Base-by-base conservation (phyloP, 2,329 filamentous ascomycete species). In the Botrytis deweyae region DNA sequence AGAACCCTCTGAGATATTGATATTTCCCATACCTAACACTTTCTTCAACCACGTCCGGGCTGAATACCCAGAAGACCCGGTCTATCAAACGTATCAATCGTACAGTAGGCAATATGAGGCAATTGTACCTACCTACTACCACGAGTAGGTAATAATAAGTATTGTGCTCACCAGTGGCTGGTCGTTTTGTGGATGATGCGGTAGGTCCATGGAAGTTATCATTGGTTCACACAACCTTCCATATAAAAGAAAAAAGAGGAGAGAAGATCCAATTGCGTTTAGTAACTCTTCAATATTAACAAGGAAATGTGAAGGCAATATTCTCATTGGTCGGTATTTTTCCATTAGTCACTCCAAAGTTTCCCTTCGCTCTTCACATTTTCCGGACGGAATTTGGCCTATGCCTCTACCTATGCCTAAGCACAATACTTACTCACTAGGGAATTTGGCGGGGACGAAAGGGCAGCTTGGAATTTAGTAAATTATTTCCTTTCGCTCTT, bases 391-490 rank as follows among this genome's bases (percentile, higher is more conserved):
- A 58, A 58, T 68, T 68, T 68, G 46, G 65, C 46, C 65, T 68
- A 68, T 66, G 18, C 63, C 42, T 49, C 42, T 49, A 58, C 46
- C 49, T 68, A 68, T 64, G 62, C 62, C 62, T 65, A 65, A 68
- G 36, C 65, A 68, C 36, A 58, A 42, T 52, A 46, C 18, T 46
- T 46, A n/a, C 29, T 36, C 40, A 44, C 25, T 20, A 66, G 49
- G 66, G 66, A 68, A 68, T 68, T 68, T 68, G 66, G 66, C 66
- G 66, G 66, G 66, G 66, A 68, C 49, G 66, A 68, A 68, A 66
- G 63, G 36, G 66, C 36, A 68, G 33, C 66, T 58, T 58, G 25
- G 66, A 68, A 58, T 58, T 58, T 68, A 62, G 52, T 33, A 58
- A 58, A 63, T 62, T 72, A 59, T 68, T 72, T 68, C 63, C 64